Base-by-base conservation (phyloP, 176 grass and related monocot genomes). In the Zea mays region DNA sequence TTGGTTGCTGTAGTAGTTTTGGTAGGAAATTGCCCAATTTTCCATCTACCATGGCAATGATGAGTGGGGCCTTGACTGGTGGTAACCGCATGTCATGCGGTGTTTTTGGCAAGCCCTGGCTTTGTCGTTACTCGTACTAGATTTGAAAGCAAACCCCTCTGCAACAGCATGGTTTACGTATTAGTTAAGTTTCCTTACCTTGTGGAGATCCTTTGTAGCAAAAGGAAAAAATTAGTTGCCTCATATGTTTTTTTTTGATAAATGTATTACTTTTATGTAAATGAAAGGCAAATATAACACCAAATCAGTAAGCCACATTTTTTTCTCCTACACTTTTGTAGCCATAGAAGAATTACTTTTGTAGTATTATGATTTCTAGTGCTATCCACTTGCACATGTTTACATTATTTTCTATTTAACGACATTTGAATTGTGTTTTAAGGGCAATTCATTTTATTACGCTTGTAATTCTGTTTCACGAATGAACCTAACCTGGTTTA, bases 401-500 rank as follows among this genome's bases (percentile, higher is more conserved):
- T 2, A 2, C 15, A 55, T 16, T 9, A 50, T 40, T 86, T 69
- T 61, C 7, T 86, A 15, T 17, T 33, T 81, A 62, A 52, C 5
- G 54, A 69, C 45, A 52, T 48, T 50, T 41, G 43, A 52, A 2
- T 43, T 36, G 2, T 56, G 15, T 61, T 51, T 46, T 58, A 35
- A 10, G 33, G 38, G 12, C 17, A 10, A 3, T 48, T 61, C 39
- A 43, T 10, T 10, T 48, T 63, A 20, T 54, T 43, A 20, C 21
- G 48, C 62, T 78, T 65, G 27, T 3, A 54, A 5, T 54, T 54
- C 5, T 54, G 51, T 43, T 37, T 74, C 27, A 75, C 4, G 17
- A 70, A 81, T 37, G 42, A 77, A 62, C 57, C 82, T 87, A 37
- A 82, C 58, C 47, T 73, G 65, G 33, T 82, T 66, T 75, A 71